A percentile compares a stretch with the other conserved stretches of the same genome.
Evolutionary conservation across 2,329 filamentous ascomycete genomes (phyloP).

Genomic region (Cercospora canescens): DNA sequence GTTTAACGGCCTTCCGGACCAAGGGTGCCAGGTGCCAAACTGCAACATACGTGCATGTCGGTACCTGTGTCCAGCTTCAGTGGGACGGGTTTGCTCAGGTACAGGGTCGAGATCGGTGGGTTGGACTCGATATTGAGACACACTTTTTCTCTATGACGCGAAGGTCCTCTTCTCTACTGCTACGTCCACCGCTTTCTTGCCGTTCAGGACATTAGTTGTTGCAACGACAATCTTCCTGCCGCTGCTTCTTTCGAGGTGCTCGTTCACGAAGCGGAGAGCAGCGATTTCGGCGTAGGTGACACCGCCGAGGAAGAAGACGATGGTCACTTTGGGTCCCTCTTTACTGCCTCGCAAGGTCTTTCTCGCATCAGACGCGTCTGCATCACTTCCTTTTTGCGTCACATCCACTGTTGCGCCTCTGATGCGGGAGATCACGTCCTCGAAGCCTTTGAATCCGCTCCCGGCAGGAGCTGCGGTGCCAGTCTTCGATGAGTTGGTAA

Average conservation of each 20-base stretch:
- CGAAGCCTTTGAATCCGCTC: conserved; percentile 90
- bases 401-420: conserved; percentile 89
- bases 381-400: conserved; percentile 87
- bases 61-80: neutral
- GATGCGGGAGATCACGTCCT: conserved; percentile 85
- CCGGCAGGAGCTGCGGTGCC: conserved; percentile 43
- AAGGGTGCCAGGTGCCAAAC: neutral
- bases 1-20: neutral
- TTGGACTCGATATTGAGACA: neutral
- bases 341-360: conserved; percentile 75
- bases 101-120: neutral
- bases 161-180: conserved; percentile 36
- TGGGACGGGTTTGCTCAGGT: neutral
- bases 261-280: conserved; percentile 84
- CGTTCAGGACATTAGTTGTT: conserved; percentile 87
- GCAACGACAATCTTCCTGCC: conserved; percentile 79
- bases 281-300: conserved; percentile 96
- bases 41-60: neutral
- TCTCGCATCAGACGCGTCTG: conserved; percentile 76
- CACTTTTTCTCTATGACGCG: conserved; percentile 2
- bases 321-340: conserved; percentile 68
- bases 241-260: conserved; percentile 62
- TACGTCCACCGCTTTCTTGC: conserved; percentile 83
- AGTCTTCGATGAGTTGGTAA: conserved; percentile 52
- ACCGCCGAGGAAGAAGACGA: conserved; percentile 97